Evolutionary conservation across 306 rosid species (phyloP), one percentile per base, ranked within the genome.

Genomic region (Carpinus viminea): DNA sequence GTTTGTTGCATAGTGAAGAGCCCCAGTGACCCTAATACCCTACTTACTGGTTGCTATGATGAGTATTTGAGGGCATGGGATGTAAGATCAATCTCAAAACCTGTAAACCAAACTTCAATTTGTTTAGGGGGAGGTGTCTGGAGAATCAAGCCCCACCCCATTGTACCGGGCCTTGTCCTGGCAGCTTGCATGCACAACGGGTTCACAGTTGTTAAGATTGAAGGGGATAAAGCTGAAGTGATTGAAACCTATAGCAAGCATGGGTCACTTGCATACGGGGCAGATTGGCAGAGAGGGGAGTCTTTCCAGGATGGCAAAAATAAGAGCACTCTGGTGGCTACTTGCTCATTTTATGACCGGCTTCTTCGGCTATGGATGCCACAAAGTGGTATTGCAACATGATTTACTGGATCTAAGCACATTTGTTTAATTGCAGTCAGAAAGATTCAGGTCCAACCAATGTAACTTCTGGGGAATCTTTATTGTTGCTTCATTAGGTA

Each of bases 151-250:
- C 86, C 87, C 51, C 97, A 91, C 76, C 97, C 91, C 48, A 80
- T 81, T 69, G 85, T 88, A 66, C 86, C 82, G 0, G 91, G 87
- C 50, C 64, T 91, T n/a, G 83, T 91, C 70, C 77, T 95, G 87
- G 86, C 98, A 50, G 96, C 98, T n/a, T 95, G 98, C 73, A 95
- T 95, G 97, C 98, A 95, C 86, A 95, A 91, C 51, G 99, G 98
- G 31, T 93, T 91, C 72, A 92, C 96, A 21, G 78, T 93, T 72
- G 97, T 93, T 78, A 31, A 84, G 46, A 48, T 82, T 41, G 81
- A 83, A 75, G 90, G 83, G 5, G 83, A 75, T 66, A 81, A 70
- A 72, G 77, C 91, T 0, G 72, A 90, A 90, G 91, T 95, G 17
- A 76, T 90, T 48, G 97, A 95, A 84, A 88, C 90, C 9, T 95